These are phyloP conservation scores for Epichloe baconii DNA, from an alignment of 2,329 filamentous ascomycete species.

Conservation along the genomic window DNA sequence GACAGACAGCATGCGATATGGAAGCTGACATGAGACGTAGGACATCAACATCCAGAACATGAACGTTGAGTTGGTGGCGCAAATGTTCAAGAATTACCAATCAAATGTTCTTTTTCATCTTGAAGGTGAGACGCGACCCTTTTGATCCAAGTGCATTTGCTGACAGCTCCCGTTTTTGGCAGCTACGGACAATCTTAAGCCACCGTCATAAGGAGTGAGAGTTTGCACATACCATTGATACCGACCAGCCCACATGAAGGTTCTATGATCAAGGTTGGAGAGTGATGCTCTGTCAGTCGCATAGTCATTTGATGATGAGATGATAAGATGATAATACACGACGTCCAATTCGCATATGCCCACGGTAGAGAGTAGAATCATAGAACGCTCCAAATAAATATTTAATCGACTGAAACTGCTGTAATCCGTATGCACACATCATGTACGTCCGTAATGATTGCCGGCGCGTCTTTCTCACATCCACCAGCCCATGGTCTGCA, in stretches of 20 bases:
- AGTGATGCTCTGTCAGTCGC: neutral
- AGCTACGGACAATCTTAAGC: constrained; percentile 77
- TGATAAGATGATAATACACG: neutral
- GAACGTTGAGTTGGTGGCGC: constrained; percentile 93
- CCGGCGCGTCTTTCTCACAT: neutral
- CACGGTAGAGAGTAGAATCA: neutral
- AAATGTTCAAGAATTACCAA: constrained; percentile 99
- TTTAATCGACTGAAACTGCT: too few relatives aligned
- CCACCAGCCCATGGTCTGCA: neutral
- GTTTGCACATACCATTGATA: neutral
- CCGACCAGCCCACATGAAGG: neutral
- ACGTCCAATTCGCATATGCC: neutral
- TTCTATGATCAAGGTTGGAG: neutral
- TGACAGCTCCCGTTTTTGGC: neutral
- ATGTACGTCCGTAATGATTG: too few relatives aligned
- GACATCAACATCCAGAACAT: constrained; percentile 98
- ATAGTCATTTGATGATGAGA: neutral
- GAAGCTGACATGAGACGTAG: constrained; percentile 27
- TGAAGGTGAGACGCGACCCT: constrained; percentile 52
- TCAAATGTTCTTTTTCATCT: constrained; percentile 95
- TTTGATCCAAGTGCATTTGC: neutral
- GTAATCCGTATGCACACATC: too few relatives aligned
- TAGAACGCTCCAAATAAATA: too few relatives aligned
- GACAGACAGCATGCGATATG: neutral
- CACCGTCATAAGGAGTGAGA: constrained; percentile 44